Conservation (phyloP, 2,329 filamentous ascomycete genomes). For the Neurospora sp. region DNA sequence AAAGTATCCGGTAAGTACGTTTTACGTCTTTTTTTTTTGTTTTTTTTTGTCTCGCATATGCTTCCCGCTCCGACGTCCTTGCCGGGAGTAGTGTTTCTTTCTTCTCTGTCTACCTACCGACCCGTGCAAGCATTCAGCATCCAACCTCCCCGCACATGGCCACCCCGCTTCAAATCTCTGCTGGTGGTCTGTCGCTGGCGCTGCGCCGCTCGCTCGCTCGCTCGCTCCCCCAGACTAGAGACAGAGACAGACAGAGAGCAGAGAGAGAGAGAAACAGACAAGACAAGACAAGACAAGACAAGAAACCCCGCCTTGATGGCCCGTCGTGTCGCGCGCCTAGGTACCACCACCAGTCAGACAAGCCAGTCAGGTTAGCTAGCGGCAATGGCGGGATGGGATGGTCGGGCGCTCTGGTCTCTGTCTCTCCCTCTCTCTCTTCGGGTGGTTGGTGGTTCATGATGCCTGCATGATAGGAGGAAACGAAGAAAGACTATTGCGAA, state of each 20-base stretch:
- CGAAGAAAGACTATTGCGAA: background rate
- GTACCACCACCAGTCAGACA: background rate
- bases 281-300: background rate
- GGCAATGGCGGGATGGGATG: background rate
- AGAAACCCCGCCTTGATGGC: background rate
- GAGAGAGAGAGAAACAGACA: background rate
- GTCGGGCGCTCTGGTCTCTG: background rate
- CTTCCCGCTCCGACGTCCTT: background rate
- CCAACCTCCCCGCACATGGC: background rate
- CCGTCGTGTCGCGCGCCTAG: background rate
- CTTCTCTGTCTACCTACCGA: background rate
- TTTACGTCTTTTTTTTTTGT: background rate
- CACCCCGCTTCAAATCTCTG: background rate
- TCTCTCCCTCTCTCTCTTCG: background rate
- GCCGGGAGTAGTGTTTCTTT: background rate
- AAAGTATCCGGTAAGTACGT: background rate
- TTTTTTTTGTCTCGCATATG: background rate
- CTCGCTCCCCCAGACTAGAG: background rate
- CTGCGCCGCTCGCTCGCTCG: background rate
- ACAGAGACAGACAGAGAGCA: background rate
- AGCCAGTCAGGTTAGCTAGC: background rate
- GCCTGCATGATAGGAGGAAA: background rate
- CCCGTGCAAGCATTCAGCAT: background rate
- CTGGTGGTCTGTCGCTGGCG: background rate
- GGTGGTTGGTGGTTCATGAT: background rate